Percentiles rank a stretch among this genome's conserved stretches.
Conservation (phyloP, 768 basidiomycete species). For the Termitomyces heimii region DNA sequence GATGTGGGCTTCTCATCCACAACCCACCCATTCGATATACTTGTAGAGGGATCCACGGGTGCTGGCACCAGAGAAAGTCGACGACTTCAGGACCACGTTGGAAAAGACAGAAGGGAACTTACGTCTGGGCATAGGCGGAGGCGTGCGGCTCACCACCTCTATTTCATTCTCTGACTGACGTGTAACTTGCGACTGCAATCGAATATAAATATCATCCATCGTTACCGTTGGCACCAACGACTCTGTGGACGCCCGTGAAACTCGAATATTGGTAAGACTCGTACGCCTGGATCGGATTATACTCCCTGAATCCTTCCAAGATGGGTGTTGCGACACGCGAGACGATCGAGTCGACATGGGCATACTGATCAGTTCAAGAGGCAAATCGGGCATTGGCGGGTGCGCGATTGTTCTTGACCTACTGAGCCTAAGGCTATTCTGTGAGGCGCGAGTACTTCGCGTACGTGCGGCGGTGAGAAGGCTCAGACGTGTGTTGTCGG, state of each 20-base stretch:
- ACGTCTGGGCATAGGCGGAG: conserved; percentile 13
- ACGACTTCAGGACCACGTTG: background rate
- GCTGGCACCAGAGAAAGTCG: conserved; percentile 3
- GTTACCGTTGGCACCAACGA: conserved; percentile 15
- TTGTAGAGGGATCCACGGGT: background rate
- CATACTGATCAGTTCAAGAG: conserved; percentile 9
- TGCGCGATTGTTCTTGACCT: conserved; percentile 17
- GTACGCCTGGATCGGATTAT: conserved; percentile 14
- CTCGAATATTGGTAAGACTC: conserved; percentile 18
- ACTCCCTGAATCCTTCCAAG: conserved; percentile 3
- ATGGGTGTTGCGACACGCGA: conserved; percentile 3
- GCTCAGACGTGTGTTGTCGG: conserved; percentile 19
- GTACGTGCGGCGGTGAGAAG: conserved; percentile 59
- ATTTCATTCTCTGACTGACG: conserved; percentile 17
- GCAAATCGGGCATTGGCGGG: conserved; percentile 29
- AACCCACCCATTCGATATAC: conserved; percentile 47
- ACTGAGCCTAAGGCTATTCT: conserved; percentile 62
- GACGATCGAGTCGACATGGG: background rate
- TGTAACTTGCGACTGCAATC: conserved; percentile 14
- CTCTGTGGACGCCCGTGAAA: background rate
- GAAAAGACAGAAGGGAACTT: background rate
- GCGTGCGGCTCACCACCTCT: conserved; percentile 27
- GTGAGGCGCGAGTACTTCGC: conserved; percentile 58
- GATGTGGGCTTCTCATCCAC: conserved; percentile 25
- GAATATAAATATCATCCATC: conserved; percentile 23